Evolutionary conservation across 345 rosid species (phyloP), one percentile per base, ranked within the genome.

Genomic region (Dipteronia dyeriana): DNA sequence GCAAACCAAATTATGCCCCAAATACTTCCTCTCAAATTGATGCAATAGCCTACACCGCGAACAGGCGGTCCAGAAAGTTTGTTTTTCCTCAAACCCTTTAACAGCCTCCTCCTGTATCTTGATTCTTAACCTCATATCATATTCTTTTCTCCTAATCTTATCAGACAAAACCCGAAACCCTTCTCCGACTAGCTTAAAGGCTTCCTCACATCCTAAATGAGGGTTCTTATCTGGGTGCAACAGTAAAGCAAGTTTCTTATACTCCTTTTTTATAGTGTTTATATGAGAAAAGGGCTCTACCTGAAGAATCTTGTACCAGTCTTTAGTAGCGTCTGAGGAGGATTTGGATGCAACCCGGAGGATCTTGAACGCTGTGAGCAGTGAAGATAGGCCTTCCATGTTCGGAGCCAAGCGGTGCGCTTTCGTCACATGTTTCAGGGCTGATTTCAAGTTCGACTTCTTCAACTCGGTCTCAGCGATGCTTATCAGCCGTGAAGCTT

Each of bases 151-250:
- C 90, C 82, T 85, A 73, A 86, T 80, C 74, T 77, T 87, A 79
- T 95, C 97, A 16, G 87, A 84, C 71, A 95, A 84, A 66, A 93
- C 84, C 86, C 86, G 79, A 88, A 91, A 90, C 71, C 90, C 97
- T 57, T 95, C 94, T 34, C 84, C 93, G 63, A 95, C 92, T 70
- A 90, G 84, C 85, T 90, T 95, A 82, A 95, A 93, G 64, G 97
- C 98, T 16, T 95, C 98, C 68, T 90, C 95, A 31, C 95, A 89
- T 7, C 97, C 97, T 19, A 77, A 64, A 29, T 79, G 84, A 1
- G 88, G 84, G 73, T 90, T 91, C 83, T 91, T 95, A 70, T 95
- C 98, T 31, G 99, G 98, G 78, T 91, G 96, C 83, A 95, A 77
- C 20, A 79, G 64, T 41, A 93, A 82, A 64, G 98, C 97, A 17